Conservation (phyloP, 208 protist genomes). For the Acanthamoeba triangularis region DNA sequence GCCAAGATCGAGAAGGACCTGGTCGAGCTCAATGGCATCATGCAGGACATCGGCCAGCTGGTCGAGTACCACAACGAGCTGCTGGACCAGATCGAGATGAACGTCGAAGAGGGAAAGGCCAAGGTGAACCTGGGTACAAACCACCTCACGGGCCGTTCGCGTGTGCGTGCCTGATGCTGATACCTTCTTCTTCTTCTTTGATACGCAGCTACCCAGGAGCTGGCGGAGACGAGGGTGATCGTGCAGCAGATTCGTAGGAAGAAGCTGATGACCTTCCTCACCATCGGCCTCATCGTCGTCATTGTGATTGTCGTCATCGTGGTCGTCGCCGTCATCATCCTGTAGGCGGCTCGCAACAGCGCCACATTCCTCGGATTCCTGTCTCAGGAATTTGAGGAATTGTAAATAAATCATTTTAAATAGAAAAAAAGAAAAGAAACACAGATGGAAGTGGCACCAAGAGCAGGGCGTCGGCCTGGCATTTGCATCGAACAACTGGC, state of each 20-base stretch:
- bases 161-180: not conserved
- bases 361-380: too few relatives aligned
- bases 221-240: constrained; percentile 11
- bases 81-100: constrained; percentile 47
- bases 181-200: not conserved
- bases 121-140: constrained; percentile 61
- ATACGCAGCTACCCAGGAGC: not conserved
- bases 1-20: constrained; percentile 53
- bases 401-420: not conserved
- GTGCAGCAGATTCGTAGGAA: not conserved
- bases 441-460: too few relatives aligned
- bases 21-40: constrained; percentile 39
- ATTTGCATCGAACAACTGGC: too few relatives aligned
- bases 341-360: not conserved
- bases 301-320: constrained; percentile 48
- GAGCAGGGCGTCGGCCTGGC: too few relatives aligned
- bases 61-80: constrained; percentile 51
- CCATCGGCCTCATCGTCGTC: constrained; percentile 40
- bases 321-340: constrained; percentile 50
- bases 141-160: too few relatives aligned
- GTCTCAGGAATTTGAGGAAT: not conserved
- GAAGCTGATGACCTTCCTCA: constrained; percentile 62
- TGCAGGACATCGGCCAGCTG: constrained; percentile 37
- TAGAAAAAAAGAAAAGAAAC: too few relatives aligned
- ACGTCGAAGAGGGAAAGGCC: constrained; percentile 63